A percentile compares a stretch with the other conserved stretches of the same genome.
Conservation (phyloP, 768 basidiomycete genomes). For the Mycena floridula region DNA sequence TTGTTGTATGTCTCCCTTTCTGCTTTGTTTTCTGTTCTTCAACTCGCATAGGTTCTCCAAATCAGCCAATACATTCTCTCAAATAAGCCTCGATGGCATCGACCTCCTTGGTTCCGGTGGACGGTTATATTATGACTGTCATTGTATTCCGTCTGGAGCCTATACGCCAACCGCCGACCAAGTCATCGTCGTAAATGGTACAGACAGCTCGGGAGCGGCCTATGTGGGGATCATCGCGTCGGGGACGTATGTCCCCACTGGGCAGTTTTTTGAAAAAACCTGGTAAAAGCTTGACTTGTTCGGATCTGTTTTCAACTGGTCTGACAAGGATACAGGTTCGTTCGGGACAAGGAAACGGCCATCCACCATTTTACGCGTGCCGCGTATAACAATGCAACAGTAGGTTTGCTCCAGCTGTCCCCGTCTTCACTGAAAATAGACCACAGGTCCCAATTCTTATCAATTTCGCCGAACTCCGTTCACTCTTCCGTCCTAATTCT, state of each 20-base stretch:
- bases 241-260: not conserved
- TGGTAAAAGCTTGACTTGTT: too few species aligned
- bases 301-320: too few species aligned
- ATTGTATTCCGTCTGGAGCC: not conserved
- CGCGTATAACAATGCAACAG: not conserved
- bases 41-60: too few species aligned
- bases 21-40: too few species aligned
- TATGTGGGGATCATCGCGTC: not conserved
- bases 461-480: constrained; percentile 9
- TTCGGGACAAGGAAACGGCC: not conserved
- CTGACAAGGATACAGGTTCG: too few species aligned
- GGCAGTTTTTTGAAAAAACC: not conserved
- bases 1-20: too few species aligned
- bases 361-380: not conserved
- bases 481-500: constrained; percentile 14
- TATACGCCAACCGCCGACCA: not conserved
- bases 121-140: not conserved
- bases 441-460: not conserved
- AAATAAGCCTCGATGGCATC: not conserved
- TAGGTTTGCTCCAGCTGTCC: too few species aligned
- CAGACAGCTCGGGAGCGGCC: not conserved
- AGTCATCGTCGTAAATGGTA: not conserved
- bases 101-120: not conserved
- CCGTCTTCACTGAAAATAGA: too few species aligned
- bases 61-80: too few species aligned